phyloP scores from a whole-genome alignment of 2,329 filamentous ascomycete genomes.

The Colletotrichum somersetense region DNA sequence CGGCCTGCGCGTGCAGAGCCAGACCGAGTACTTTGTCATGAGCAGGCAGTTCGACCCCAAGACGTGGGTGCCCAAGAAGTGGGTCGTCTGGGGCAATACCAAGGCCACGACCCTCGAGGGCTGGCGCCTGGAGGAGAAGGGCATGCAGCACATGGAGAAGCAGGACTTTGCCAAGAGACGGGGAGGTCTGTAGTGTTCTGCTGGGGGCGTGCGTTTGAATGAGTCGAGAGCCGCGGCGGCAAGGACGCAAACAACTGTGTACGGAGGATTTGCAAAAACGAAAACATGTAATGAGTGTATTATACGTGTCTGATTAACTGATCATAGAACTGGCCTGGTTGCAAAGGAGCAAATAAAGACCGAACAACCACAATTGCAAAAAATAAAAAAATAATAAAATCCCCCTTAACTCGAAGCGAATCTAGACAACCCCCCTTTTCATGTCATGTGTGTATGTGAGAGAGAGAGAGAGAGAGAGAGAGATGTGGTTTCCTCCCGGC shows the following conservation, averaged over 20 bases:
- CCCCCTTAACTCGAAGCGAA: constrained; percentile 1
- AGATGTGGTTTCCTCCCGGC: neutral
- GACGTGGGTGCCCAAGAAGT: constrained; percentile 64
- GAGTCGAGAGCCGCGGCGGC: neutral
- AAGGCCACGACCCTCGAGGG: constrained; percentile 63
- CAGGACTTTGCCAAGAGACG: constrained; percentile 23
- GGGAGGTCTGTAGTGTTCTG: constrained; percentile 23
- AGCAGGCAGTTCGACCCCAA: constrained; percentile 60
- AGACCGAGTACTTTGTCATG: constrained; percentile 75
- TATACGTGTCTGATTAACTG: constrained; percentile 37
- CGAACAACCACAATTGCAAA: constrained; percentile 20
- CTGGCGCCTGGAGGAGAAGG: constrained; percentile 52
- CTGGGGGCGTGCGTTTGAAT: neutral
- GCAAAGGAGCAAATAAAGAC: constrained; percentile 20
- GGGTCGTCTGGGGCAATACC: constrained; percentile 76
- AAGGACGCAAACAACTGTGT: constrained; percentile 18
- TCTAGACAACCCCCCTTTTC: neutral
- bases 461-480: no score
- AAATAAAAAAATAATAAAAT: constrained; percentile 22
- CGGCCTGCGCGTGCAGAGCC: constrained; percentile 63
- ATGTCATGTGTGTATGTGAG: no score
- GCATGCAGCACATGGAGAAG: constrained; percentile 49
- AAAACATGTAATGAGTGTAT: constrained; percentile 44
- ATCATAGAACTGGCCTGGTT: constrained; percentile 30
- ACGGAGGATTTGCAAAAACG: constrained; percentile 23